Percentiles rank a stretch among this genome's conserved stretches.
Evolutionary conservation across 2,329 filamentous ascomycete species (phyloP).

Genomic region (Paraconiothyrium sp.): DNA sequence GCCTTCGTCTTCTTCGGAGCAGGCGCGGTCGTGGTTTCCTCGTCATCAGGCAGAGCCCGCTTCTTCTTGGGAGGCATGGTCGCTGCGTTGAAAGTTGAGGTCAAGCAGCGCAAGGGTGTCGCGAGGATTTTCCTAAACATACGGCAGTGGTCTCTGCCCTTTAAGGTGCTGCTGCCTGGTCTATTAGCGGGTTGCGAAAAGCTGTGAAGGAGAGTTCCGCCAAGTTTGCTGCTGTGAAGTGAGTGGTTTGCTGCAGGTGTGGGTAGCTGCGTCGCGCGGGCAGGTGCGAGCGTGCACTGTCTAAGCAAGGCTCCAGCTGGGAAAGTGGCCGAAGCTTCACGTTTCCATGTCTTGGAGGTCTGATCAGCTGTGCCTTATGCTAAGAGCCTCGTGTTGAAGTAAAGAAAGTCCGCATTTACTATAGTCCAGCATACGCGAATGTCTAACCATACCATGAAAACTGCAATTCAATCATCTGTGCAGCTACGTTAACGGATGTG

Average conservation of each 20-base stretch:
- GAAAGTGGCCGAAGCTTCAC: background rate
- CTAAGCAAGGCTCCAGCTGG: background rate
- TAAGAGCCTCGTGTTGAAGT: background rate
- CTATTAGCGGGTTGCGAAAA: background rate
- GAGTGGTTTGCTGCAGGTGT: background rate
- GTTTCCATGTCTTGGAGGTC: background rate
- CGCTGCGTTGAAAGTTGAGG: background rate
- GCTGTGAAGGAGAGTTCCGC: background rate
- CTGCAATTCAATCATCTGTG: too few relatives aligned
- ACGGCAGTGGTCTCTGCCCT: conserved; percentile 1
- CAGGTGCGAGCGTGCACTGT: conserved; percentile 6
- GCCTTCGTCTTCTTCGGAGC: conserved; percentile 15
- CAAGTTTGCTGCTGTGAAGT: conserved; percentile 1
- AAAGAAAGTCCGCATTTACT: background rate
- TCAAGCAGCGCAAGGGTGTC: conserved; percentile 4
- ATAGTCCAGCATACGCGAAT: background rate
- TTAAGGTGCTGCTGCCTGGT: background rate
- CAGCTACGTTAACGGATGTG: too few relatives aligned
- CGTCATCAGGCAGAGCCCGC: background rate
- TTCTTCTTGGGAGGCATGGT: conserved; percentile 5
- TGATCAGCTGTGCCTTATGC: background rate
- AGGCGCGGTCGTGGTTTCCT: background rate
- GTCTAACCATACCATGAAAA: background rate
- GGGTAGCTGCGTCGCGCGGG: conserved; percentile 6
- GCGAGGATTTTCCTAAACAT: conserved; percentile 2